Base-by-base conservation (phyloP, 805 yeast genomes). In the Candida glaebosa region DNA sequence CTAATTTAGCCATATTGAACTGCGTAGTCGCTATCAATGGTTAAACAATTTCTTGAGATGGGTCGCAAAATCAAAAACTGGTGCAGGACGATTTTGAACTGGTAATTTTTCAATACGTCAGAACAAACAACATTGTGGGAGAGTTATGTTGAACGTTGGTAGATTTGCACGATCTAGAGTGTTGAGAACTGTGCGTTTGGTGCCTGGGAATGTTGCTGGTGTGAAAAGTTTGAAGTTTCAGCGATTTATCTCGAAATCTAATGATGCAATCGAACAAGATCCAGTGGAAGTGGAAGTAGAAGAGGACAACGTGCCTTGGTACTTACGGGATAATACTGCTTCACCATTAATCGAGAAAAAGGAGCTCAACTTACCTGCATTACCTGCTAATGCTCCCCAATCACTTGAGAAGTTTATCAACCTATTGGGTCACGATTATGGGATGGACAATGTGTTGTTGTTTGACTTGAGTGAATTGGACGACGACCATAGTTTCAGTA, bases 1-100 rank as follows among this genome's bases (percentile, higher is more conserved):
- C 91, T 25, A 85, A 67, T 49, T 83, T 84, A 26, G 84, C 84
- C 95, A 87, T 87, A 18, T 9, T 42, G 20, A 10, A 9, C 9
- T n/a, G 8, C 9, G 18, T 14, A n/a, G n/a, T n/a, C n/a, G n/a
- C n/a, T n/a, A n/a, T n/a, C n/a, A n/a, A n/a, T n/a, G 16, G 12
- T n/a, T 9, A 30, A 30, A 9, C 33, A 16, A 4, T 31, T 32
- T 14, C 18, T 32, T 32, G 35, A 16, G 22, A 32, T 32, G 37
- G 31, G 31, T 28, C 31, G 7, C n/a, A 14, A 28, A 10, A 10
- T 28, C 31, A 28, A 28, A 10, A 9, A 16, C 16, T 6, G 9
- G 14, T 28, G 12, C 31, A 28, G 31, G 31, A 28, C 12, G 14
- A 5, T 28, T 28, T 28, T 28, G 5, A 9, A 28, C 9, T 6